A percentile compares a stretch with the other conserved stretches of the same genome.
Evolutionary conservation across 106 monocot species (phyloP).

Genomic region (Vanilla planifolia): DNA sequence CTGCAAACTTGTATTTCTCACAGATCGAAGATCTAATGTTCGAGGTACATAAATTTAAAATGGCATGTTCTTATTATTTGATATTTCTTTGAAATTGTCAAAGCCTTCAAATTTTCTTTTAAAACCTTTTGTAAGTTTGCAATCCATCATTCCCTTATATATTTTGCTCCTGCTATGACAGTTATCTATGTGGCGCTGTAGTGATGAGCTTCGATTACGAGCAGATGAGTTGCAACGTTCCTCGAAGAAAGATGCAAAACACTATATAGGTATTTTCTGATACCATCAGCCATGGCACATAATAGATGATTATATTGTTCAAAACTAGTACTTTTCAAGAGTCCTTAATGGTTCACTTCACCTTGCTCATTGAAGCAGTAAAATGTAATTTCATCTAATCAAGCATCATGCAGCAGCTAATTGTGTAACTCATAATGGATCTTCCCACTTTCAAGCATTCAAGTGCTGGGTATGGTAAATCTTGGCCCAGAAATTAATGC

Average conservation of each 20-base stretch:
- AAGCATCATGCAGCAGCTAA: too few species aligned
- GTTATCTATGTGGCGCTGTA: slow-evolving; percentile 32
- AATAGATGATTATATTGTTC: too few species aligned
- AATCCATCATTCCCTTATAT: background rate
- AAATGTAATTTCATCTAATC: too few species aligned
- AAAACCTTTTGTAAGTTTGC: background rate
- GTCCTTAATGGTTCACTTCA: too few species aligned
- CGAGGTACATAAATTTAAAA: slow-evolving; percentile 42
- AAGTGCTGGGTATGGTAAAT: too few species aligned
- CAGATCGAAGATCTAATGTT: slow-evolving; percentile 92
- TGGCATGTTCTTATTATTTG: background rate
- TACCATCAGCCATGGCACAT: background rate
- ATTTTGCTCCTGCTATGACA: background rate
- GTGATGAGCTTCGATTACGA: slow-evolving; percentile 14
- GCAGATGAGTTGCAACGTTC: slow-evolving; percentile 20
- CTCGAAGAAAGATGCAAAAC: slow-evolving; percentile 29
- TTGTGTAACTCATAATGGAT: too few species aligned
- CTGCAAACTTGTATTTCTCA: slow-evolving; percentile 80
- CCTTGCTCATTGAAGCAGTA: too few species aligned
- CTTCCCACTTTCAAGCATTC: too few species aligned
- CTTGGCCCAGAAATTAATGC: too few species aligned
- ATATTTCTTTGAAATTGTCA: background rate
- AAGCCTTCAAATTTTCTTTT: background rate
- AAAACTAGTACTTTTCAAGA: too few species aligned
- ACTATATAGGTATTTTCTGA: slow-evolving; percentile 21